phyloP scores from a whole-genome alignment of 1,284 basidiomycete species.

The Malassezia globosa region DNA sequence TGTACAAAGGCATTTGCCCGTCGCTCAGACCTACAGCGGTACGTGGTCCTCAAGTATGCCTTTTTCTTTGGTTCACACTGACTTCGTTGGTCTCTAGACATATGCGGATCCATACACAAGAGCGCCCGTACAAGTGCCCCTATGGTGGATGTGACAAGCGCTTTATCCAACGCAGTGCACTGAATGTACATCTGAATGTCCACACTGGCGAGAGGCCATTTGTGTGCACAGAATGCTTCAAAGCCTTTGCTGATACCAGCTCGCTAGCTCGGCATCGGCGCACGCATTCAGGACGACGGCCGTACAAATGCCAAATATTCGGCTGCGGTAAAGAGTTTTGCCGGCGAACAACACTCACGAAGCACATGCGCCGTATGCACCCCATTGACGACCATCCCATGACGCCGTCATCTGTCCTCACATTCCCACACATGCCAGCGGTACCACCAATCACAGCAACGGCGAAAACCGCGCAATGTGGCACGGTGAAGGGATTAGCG shows the following conservation, averaged over 20 bases:
- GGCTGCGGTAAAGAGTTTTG: slow-evolving; percentile 39
- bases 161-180: slow-evolving; percentile 51
- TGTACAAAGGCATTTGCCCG: slow-evolving; percentile 16
- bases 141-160: slow-evolving; percentile 37
- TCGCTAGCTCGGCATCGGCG: slow-evolving; percentile 59
- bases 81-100: too few relatives aligned
- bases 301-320: slow-evolving; percentile 43
- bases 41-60: background rate
- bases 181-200: slow-evolving; percentile 71
- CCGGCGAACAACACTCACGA: slow-evolving; percentile 50
- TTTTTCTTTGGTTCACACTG: too few relatives aligned
- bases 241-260: slow-evolving; percentile 51
- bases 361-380: slow-evolving; percentile 48
- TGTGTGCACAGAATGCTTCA: slow-evolving; percentile 57
- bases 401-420: background rate
- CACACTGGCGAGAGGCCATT: slow-evolving; percentile 72
- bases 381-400: background rate
- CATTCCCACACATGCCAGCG: background rate
- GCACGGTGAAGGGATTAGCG: too few relatives aligned
- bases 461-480: too few relatives aligned
- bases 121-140: slow-evolving; percentile 35
- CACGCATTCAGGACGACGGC: slow-evolving; percentile 55
- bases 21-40: slow-evolving; percentile 14
- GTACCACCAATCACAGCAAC: background rate
- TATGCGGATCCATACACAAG: slow-evolving; percentile 38